Conservation (phyloP, 305 asterid genomes). For the Striga hermonthica region DNA sequence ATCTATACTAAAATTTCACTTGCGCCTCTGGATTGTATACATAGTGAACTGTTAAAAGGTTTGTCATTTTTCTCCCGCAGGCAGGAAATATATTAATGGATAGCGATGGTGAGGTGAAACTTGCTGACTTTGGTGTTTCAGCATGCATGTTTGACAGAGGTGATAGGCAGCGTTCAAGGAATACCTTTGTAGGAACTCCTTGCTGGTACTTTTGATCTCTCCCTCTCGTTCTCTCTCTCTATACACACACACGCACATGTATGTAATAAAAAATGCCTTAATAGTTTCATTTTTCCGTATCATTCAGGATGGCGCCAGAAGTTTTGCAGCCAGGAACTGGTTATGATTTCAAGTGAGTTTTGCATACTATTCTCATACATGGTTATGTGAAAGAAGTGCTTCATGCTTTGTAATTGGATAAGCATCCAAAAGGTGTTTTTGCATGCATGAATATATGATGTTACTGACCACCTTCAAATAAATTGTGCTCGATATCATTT, state of each 20-base stretch:
- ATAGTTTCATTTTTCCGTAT: constrained; percentile 27
- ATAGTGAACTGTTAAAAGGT: constrained; percentile 20
- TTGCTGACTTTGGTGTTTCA: constrained; percentile 98
- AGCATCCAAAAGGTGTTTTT: constrained; percentile 26
- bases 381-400: constrained; percentile 27
- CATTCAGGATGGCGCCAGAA: constrained; percentile 97
- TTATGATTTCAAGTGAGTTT: constrained; percentile 93
- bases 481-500: background rate
- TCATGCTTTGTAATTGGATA: constrained; percentile 29
- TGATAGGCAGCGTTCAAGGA: constrained; percentile 94
- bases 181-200: constrained; percentile 98
- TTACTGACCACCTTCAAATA: constrained; percentile 18
- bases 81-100: constrained; percentile 96
- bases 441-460: constrained; percentile 29
- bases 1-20: constrained; percentile 29
- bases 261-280: constrained; percentile 10
- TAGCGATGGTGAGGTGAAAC: constrained; percentile 83
- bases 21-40: constrained; percentile 12
- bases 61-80: constrained; percentile 46
- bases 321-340: constrained; percentile 99
- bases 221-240: constrained; percentile 16
- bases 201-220: constrained; percentile 64
- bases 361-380: constrained; percentile 25
- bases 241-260: background rate
- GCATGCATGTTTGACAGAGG: constrained; percentile 96